A percentile compares a stretch with the other conserved stretches of the same genome.
These are phyloP conservation scores for Arachis stenosperma DNA, from an alignment of 306 rosid species.

Conservation along the genomic window DNA sequence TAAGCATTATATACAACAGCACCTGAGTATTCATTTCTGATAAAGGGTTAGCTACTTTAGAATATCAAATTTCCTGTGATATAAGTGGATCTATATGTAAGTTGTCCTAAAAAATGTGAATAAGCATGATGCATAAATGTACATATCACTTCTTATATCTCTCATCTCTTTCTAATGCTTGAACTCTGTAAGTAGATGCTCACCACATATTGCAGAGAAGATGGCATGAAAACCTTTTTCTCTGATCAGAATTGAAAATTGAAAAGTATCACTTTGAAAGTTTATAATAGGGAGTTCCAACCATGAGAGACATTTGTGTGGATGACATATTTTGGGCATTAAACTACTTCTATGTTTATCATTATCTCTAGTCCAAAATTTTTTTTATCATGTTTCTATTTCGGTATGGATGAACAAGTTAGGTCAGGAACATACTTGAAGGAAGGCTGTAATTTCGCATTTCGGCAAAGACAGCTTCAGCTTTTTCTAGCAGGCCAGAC, in stretches of 20 bases:
- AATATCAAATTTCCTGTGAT: conserved; percentile 25
- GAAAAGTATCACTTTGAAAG: neutral
- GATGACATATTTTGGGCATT: neutral
- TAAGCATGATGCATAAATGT: neutral
- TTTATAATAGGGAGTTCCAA: conserved; percentile 2
- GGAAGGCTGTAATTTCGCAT: conserved; percentile 72
- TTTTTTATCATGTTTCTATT: conserved; percentile 8
- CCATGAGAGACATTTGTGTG: neutral
- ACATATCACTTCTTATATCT: neutral
- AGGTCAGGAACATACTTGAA: conserved; percentile 63
- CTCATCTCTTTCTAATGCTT: neutral
- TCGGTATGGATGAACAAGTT: conserved; percentile 12
- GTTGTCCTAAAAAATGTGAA: neutral
- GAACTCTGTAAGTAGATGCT: neutral
- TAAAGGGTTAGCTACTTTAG: conserved; percentile 29
- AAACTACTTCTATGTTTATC: conserved; percentile 9
- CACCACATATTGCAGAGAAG: conserved; percentile 11
- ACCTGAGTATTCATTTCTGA: conserved; percentile 53
- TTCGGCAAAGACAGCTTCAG: conserved; percentile 89
- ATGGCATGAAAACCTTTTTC: conserved; percentile 10
- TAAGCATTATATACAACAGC: conserved; percentile 80
- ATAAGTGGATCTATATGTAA: conserved; percentile 4
- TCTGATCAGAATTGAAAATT: neutral
- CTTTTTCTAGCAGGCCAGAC: conserved; percentile 66
- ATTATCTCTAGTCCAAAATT: neutral